phyloP scores from a whole-genome alignment of 306 rosid species.

The Gastrolobium bilobum region DNA sequence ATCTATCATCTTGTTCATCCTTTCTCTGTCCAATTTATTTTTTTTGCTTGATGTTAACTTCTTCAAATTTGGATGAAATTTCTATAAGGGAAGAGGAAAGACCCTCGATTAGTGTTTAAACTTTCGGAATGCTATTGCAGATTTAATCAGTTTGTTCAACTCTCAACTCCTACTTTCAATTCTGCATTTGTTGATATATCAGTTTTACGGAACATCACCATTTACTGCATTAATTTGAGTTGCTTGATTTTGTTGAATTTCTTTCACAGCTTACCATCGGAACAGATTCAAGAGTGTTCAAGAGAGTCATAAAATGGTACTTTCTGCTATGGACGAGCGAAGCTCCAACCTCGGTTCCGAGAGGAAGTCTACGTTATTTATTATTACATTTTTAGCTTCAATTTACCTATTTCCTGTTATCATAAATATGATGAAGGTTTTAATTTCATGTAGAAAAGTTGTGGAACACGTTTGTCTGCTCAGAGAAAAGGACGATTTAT shows the following conservation, averaged over 20 bases:
- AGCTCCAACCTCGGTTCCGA: conserved; percentile 49
- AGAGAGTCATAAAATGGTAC: conserved; percentile 46
- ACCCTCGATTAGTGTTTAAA: too few relatives aligned
- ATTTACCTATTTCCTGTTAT: neutral
- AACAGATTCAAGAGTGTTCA: conserved; percentile 47
- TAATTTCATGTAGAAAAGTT: conserved; percentile 64
- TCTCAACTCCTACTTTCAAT: neutral
- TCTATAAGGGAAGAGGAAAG: conserved; percentile 86
- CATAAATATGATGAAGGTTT: conserved; percentile 2
- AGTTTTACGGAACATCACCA: neutral
- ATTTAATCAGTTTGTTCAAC: conserved; percentile 11
- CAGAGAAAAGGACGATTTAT: conserved; percentile 71
- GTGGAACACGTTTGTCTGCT: conserved; percentile 84
- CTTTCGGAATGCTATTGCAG: too few relatives aligned
- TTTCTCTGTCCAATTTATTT: conserved; percentile 31
- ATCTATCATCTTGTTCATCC: conserved; percentile 24
- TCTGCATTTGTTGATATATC: too few relatives aligned
- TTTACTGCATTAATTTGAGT: conserved; percentile 13
- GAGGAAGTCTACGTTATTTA: conserved; percentile 54
- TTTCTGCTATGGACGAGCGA: conserved; percentile 59
- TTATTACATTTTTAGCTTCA: neutral
- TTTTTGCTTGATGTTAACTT: conserved; percentile 24
- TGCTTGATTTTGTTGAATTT: neutral
- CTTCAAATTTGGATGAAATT: conserved; percentile 26
- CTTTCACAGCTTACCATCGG: conserved; percentile 52